Base-by-base conservation (phyloP, 2,329 filamentous ascomycete species). In the Ceratocystis papillata region DNA sequence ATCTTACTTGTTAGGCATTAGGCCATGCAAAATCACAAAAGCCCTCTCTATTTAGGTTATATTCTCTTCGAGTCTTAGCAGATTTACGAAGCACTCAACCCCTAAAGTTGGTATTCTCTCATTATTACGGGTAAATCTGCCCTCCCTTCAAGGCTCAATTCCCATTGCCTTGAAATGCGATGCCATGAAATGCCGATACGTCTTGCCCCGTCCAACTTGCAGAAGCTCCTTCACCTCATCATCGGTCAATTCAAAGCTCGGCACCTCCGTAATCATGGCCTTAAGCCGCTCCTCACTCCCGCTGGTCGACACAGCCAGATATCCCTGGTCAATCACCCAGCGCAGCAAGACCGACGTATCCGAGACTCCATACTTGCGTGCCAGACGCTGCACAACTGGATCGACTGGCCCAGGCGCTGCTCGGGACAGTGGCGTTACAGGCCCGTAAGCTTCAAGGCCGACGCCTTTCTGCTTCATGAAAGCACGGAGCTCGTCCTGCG, bases 361-460 rank as follows among this genome's bases (percentile, higher is more conserved):
- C 30, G 48, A 41, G 20, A 64, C 63, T 10, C 1, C 48, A 22
- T 64, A 59, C 46, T 64, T 64, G 17, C n/a, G n/a, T 10, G 63
- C 63, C 20, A 64, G 28, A 7, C 33, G 25, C 12, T 55, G n/a
- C 15, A 64, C 33, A 25, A 55, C 15, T 10, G 6, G 28, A 44
- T 57, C 48, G 17, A 64, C 28, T 12, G 63, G 48, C 3, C 63
- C 46, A 12, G 44, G 25, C 4, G 62, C 25, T 15, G 48, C 46
- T 22, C 48, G 17, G 1, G 22, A 37, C 20, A 64, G 7, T 20
- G 63, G 63, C 7, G 50, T 57, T 10, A 45, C 48, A n/a, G 85
- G 85, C 50, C 82, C 86, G 75, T 87, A 87, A 3, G 84, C 84
- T 70, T 83, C 81, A 60, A 87, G 73, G 68, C 83, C 76, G 69